A percentile compares a stretch with the other conserved stretches of the same genome.
phyloP scores from a whole-genome alignment of 192 early-diverging fungal species.

The Phycomyces blakesleeanus region DNA sequence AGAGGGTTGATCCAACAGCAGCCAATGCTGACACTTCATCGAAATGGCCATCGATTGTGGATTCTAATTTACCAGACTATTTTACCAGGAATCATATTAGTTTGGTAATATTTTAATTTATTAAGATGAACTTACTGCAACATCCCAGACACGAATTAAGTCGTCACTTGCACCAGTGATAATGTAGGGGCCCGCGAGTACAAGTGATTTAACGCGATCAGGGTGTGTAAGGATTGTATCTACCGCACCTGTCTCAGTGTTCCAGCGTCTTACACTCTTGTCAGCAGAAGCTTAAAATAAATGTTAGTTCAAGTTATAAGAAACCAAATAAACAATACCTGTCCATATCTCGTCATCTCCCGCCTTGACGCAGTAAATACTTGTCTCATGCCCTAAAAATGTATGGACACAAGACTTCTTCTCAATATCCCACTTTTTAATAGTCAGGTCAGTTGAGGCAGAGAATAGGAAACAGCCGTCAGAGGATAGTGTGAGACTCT shows the following conservation, averaged over 20 bases:
- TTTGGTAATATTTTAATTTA: too few relatives aligned
- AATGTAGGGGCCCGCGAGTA: constrained; percentile 62
- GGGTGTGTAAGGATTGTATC: constrained; percentile 79
- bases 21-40: constrained; percentile 79
- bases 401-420: constrained; percentile 44
- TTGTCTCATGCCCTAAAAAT: constrained; percentile 75
- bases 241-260: constrained; percentile 65
- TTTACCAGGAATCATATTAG: neutral
- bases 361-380: constrained; percentile 60
- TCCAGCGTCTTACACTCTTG: constrained; percentile 84
- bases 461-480: constrained; percentile 54
- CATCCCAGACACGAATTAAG: constrained; percentile 81
- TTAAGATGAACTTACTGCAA: constrained; percentile 59
- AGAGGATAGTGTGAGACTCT: constrained; percentile 44
- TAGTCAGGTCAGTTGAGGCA: constrained; percentile 59
- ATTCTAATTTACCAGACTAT: constrained; percentile 72
- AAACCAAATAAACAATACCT: constrained; percentile 33
- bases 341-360: constrained; percentile 75
- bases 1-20: constrained; percentile 57
- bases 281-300: constrained; percentile 74
- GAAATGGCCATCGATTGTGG: constrained; percentile 80
- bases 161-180: constrained; percentile 85
- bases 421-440: constrained; percentile 59
- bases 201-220: constrained; percentile 74
- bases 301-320: neutral